Evolutionary conservation across 495 filamentous ascomycete species (phyloP).

Genomic region (Penicillium dipodomyicola): DNA sequence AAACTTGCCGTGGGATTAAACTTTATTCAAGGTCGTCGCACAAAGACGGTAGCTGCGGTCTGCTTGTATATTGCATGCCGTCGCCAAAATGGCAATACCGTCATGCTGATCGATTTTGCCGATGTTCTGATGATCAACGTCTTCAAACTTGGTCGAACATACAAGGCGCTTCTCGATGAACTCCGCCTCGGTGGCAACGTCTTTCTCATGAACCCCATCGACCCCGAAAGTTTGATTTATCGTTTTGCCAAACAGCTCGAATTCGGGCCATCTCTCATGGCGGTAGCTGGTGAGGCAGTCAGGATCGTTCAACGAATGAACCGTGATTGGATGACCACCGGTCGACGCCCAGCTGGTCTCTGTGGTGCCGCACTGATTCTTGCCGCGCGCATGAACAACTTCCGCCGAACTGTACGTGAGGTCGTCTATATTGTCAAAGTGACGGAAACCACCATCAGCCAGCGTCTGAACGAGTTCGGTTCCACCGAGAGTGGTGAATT

Average conservation of each 20-base stretch:
- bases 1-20: slow-evolving; percentile 69
- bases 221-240: slow-evolving; percentile 82
- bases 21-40: slow-evolving; percentile 88
- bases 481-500: slow-evolving; percentile 73
- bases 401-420: slow-evolving; percentile 83
- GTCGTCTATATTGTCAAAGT: slow-evolving; percentile 96
- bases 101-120: slow-evolving; percentile 93
- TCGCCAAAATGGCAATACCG: slow-evolving; percentile 55
- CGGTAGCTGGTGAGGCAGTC: slow-evolving; percentile 81
- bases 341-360: slow-evolving; percentile 88
- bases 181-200: slow-evolving; percentile 54
- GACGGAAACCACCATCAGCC: slow-evolving; percentile 82
- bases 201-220: slow-evolving; percentile 56
- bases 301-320: slow-evolving; percentile 89
- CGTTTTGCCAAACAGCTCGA: slow-evolving; percentile 88
- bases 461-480: slow-evolving; percentile 86
- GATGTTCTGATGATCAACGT: slow-evolving; percentile 83
- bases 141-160: slow-evolving; percentile 82
- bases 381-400: slow-evolving; percentile 96
- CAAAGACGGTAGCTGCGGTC: slow-evolving; percentile 76
- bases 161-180: slow-evolving; percentile 69
- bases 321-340: slow-evolving; percentile 91
- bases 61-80: slow-evolving; percentile 87
- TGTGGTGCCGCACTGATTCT: slow-evolving; percentile 93
- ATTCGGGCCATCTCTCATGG: slow-evolving; percentile 71